phyloP scores from a whole-genome alignment of 805 yeast genomes.

The Blastobotrys chiropterorum region DNA sequence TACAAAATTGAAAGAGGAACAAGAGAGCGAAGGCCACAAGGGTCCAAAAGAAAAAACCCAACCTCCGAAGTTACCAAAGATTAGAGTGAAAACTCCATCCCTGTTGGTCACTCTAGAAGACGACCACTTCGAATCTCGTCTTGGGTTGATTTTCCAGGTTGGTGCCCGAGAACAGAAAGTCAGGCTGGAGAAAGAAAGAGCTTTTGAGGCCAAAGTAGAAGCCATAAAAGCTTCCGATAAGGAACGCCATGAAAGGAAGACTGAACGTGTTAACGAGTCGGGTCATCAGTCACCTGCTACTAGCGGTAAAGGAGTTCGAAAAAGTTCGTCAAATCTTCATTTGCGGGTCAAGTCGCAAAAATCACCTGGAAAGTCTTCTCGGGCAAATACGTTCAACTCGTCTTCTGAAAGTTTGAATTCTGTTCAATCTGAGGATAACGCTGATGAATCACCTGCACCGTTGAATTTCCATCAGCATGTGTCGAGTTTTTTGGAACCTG shows the following conservation, averaged over 20 bases:
- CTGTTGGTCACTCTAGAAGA: conserved; percentile 69
- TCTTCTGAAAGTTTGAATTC: neutral
- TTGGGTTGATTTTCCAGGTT: conserved; percentile 56
- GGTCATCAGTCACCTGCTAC: neutral
- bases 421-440: conserved; percentile 4
- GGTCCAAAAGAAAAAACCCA: conserved; percentile 24
- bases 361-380: neutral
- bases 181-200: conserved; percentile 45
- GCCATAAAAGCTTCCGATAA: conserved; percentile 14
- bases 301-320: neutral
- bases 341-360: neutral
- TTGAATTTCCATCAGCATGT: neutral
- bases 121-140: conserved; percentile 81
- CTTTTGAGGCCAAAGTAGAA: conserved; percentile 34
- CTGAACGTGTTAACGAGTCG: neutral
- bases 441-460: conserved; percentile 4
- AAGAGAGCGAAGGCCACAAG: conserved; percentile 8
- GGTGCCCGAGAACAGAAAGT: conserved; percentile 51
- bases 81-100: conserved; percentile 49
- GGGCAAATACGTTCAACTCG: neutral
- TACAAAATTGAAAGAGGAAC: conserved; percentile 12
- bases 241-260: neutral
- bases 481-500: neutral
- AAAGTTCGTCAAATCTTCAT: neutral
- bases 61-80: conserved; percentile 35